Base-by-base conservation (phyloP, 345 rosid species). In the Eucalyptus melliodora region DNA sequence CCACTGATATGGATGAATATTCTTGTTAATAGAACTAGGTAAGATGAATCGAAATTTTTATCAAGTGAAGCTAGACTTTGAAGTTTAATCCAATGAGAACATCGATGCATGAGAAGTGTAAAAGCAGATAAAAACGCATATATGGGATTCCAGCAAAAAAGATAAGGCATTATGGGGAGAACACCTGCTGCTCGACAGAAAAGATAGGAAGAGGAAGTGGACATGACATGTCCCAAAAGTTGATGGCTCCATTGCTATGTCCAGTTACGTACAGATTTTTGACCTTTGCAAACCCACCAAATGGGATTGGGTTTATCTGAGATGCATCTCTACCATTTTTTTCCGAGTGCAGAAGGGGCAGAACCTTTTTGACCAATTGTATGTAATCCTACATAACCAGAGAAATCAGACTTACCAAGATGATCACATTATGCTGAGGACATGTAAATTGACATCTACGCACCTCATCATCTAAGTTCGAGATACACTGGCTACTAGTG, bases 201-300 rank as follows among this genome's bases (percentile, higher is more conserved):
- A 97, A 89, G 89, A 95, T 59, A 45, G 95, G 99, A 91, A 95
- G 87, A 51, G 91, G 92, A 89, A 96, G 89, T 62, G 97, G 95
- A 89, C 97, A 96, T 30, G 98, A 91, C 89, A 94, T 91, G 92
- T 97, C 98, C 99, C 99, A 97, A 87, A 97, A 94, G 88, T 96
- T 90, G 89, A 95, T 92, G 65, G 95, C 93, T 91, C 99, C 99
- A 92, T 97, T 96, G 87, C 94, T 92, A 87, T 97, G 99, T 55
- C 99, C 99, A 51, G 97, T 94, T 90, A 97, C 93, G 92, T 93
- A 95, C 91, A 97, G 90, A 91, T 97, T 94, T 90, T 93, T 95
- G 88, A 97, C 92, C 93, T 96, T 96, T 87, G 95, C 53, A 91
- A 96, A 95, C 83, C 99, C 99, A 87, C 91, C 92, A 90, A 96